Evolutionary conservation across 2,329 filamentous ascomycete genomes (phyloP), one percentile per base, ranked within the genome.

Genomic region (Ophiostoma sp.): DNA sequence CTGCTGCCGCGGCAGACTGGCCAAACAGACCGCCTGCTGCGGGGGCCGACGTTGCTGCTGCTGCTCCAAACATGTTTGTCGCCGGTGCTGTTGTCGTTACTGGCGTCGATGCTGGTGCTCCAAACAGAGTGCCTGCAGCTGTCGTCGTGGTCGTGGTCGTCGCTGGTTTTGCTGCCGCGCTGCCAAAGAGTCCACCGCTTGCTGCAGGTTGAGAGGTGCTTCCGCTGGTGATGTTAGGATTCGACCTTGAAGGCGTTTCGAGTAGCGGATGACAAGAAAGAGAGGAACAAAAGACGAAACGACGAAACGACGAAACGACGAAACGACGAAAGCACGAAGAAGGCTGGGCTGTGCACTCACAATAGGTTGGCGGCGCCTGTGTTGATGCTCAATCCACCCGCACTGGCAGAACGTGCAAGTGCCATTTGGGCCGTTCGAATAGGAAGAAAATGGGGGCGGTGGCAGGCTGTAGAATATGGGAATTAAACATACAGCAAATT

Each of bases 331-430:
- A 27, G 27, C 27, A 27, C 27, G 27, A 27, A 27, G 27, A 27
- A 27, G 27, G 27, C 27, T 27, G 27, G 27, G 27, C 27, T 27
- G 27, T 27, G 27, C 45, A 49, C 82, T 76, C 73, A 85, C 83
- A 83, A 83, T 70, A 81, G 76, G 76, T 87, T 88, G 71, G 86
- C 86, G 69, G 84, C 80, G 72, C 81, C 83, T 18, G 85, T 87
- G 77, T 88, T 89, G 78, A 88, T 88, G 74, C 83, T 86, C 72
- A 88, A 81, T 75, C 84, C 85, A 72, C 81, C 83, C 70, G 85
- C 85, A 76, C 85, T 87, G 69, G 83, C 82, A 73, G 85, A 87
- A 76, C 85, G 81, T 69, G 80, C 81, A 75, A 84, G 77, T 75
- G 82, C 81, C 82, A 84, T 84, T 49, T 64, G 63, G 41, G 66